Base-by-base conservation (phyloP, 129 eudicot species). In the Artemisia tridentata region DNA sequence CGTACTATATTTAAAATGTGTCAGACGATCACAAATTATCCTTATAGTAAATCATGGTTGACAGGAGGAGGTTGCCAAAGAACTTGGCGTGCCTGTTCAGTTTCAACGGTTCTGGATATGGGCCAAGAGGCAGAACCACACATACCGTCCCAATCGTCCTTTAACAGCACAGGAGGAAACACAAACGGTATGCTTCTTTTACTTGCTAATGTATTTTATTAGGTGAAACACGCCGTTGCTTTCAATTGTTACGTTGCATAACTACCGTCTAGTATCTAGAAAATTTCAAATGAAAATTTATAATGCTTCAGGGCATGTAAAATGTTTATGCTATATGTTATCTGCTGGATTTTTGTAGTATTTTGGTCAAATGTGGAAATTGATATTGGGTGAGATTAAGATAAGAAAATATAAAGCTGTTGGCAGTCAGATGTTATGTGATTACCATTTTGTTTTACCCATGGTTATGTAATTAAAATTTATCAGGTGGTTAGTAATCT, bases 31-130 rank as follows among this genome's bases (percentile, higher is more conserved):
- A 31, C 41, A 31, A 31, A 38, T 7, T 38, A 38, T 38, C 45
- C 45, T 38, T 38, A 38, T 38, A 38, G 45, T 38, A 38, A 38
- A 38, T 68, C 13, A 51, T 69, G 66, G 11, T 6, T 58, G 82
- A 70, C 84, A 92, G 98, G 98, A 89, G 80, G 98, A 92, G 75
- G 95, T 92, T 67, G 98, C 98, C 56, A 92, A 89, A 89, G 96
- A 89, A 78, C 80, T 92, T 78, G 95, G 98, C 48, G 79, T 89
- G 69, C 98, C 98, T 12, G 92, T 92, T 75, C 92, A 87, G 71
- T 87, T 78, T 65, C 98, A 89, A 77, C 86, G 98, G 23, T 92
- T 89, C 76, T 92, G 98, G 98, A 72, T 89, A 17, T 92, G 98
- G 98, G 98, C 98, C 60, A 89, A 89, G 86, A 76, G 98, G 78